A percentile compares a stretch with the other conserved stretches of the same genome.
Conservation (phyloP, 2,329 filamentous ascomycete species). For the Diaporthe sp. region DNA sequence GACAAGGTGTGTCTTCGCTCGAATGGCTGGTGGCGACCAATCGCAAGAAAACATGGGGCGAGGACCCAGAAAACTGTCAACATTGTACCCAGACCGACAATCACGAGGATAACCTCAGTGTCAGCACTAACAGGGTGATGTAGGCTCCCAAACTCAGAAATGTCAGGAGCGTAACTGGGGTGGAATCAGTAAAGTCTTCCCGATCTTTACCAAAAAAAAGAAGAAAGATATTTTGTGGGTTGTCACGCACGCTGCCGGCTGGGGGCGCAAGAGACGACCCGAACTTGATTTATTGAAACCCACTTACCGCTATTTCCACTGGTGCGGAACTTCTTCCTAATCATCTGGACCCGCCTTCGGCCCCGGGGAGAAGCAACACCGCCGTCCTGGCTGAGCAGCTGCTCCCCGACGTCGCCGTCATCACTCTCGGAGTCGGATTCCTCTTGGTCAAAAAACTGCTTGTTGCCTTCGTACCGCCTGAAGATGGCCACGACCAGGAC, state of each 20-base stretch:
- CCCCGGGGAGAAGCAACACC: slow-evolving; percentile 40
- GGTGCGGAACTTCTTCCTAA: slow-evolving; percentile 69
- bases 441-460: slow-evolving; percentile 84
- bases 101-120: slow-evolving; percentile 53
- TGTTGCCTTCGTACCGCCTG: slow-evolving; percentile 89
- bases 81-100: neutral
- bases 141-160: slow-evolving; percentile 68
- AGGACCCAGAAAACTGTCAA: neutral
- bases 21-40: neutral
- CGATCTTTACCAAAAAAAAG: neutral
- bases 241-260: neutral
- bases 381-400: slow-evolving; percentile 3
- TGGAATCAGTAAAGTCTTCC: neutral
- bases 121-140: slow-evolving; percentile 65
- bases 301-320: slow-evolving; percentile 64
- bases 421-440: slow-evolving; percentile 47
- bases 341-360: slow-evolving; percentile 47
- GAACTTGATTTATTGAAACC: neutral
- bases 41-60: neutral
- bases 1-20: neutral
- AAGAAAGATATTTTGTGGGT: neutral
- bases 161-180: slow-evolving; percentile 64
- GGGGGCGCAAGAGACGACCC: neutral
- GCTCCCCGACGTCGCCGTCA: slow-evolving; percentile 36
- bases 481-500: slow-evolving; percentile 87